Evolutionary conservation across 1,139 yeast genomes (phyloP).

Genomic region (Casaregolazyma lundiana): DNA sequence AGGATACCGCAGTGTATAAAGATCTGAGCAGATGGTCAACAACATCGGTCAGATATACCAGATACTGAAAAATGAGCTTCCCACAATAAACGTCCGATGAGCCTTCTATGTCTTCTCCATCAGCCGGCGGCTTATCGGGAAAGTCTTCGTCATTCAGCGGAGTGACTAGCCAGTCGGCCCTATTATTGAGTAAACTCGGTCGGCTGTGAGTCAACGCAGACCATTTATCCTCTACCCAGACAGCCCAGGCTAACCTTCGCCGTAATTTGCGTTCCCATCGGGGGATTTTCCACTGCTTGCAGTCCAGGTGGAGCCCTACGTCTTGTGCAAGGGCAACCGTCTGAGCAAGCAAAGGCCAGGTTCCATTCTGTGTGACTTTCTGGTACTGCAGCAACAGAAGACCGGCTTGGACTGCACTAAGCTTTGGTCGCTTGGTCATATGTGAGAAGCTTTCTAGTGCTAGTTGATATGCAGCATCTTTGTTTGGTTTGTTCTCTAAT

Average conservation of each 20-base stretch:
- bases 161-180: constrained; percentile 15
- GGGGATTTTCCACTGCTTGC: constrained; percentile 48
- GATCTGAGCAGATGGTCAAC: constrained; percentile 11
- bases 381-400: constrained; percentile 34
- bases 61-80: constrained; percentile 9
- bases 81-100: constrained; percentile 10
- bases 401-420: constrained; percentile 44
- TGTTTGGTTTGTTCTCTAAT: constrained; percentile 26
- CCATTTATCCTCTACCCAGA: constrained; percentile 32
- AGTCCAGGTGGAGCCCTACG: constrained; percentile 77
- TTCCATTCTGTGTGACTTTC: constrained; percentile 42
- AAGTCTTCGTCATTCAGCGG: constrained; percentile 13
- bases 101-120: constrained; percentile 11
- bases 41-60: constrained; percentile 12
- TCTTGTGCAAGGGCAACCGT: constrained; percentile 84
- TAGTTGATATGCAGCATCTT: constrained; percentile 20
- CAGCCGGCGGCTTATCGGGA: constrained; percentile 13
- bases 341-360: constrained; percentile 84
- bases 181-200: constrained; percentile 35
- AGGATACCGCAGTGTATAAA: constrained; percentile 7
- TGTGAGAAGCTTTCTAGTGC: constrained; percentile 38
- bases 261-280: constrained; percentile 27
- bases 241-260: constrained; percentile 28
- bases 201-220: constrained; percentile 28
- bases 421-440: constrained; percentile 38